Evolutionary conservation across 129 eudicot genomes (phyloP).

Genomic region (Mikania micrantha): DNA sequence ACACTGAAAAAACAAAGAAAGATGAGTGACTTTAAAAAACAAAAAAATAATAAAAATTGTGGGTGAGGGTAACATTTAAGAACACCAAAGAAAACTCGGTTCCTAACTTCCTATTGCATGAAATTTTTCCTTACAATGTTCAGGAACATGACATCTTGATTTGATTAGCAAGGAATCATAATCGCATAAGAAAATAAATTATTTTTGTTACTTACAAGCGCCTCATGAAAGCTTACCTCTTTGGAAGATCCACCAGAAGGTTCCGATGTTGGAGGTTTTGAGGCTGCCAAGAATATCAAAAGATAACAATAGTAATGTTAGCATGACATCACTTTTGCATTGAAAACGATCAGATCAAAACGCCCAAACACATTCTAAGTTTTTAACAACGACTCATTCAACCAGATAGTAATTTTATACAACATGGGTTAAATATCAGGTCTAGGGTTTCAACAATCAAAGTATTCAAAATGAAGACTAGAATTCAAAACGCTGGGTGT

Average conservation of each 20-base stretch:
- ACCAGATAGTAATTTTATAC: neutral
- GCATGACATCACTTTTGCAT: neutral
- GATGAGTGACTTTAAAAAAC: no score
- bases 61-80: no score
- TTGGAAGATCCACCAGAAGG: conserved; percentile 57
- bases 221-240: conserved; percentile 61
- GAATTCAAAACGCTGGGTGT: neutral
- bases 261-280: conserved; percentile 31
- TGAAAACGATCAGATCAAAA: neutral
- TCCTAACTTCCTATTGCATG: no score
- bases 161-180: no score
- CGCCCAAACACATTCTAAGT: neutral
- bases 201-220: no score
- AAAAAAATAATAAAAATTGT: no score
- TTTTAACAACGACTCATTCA: neutral
- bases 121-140: no score
- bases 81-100: no score
- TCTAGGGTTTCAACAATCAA: conserved; percentile 14
- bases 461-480: neutral
- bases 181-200: neutral
- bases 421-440: neutral
- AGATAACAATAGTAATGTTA: neutral
- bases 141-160: neutral
- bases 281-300: conserved; percentile 23
- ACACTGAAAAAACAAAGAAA: no score